phyloP scores from a whole-genome alignment of 805 yeast genomes.

The Zygoascus tannicola region DNA sequence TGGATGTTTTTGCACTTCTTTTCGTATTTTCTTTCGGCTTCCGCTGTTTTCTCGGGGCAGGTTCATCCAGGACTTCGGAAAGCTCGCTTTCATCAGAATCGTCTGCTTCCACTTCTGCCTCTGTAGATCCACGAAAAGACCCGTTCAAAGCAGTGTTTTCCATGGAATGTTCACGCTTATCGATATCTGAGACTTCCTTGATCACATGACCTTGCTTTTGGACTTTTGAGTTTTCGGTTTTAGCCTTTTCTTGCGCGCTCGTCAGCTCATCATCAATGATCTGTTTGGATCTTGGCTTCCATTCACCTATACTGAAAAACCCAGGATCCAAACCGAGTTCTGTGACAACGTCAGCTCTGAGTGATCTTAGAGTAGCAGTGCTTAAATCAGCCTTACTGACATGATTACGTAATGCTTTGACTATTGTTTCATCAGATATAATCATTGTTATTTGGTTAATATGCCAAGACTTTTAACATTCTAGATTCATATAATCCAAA shows the following conservation, averaged over 20 bases:
- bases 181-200: background rate
- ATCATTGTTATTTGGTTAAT: background rate
- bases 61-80: conserved; percentile 1
- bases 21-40: background rate
- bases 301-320: conserved; percentile 12
- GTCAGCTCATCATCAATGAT: conserved; percentile 14
- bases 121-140: background rate
- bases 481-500: no score
- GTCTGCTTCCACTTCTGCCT: background rate
- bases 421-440: conserved; percentile 2
- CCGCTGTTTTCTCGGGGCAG: background rate
- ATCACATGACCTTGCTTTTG: background rate
- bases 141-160: background rate
- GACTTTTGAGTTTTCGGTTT: background rate
- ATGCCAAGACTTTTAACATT: no score
- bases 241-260: conserved; percentile 3
- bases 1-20: background rate
- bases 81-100: background rate
- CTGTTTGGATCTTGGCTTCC: conserved; percentile 13
- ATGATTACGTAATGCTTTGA: conserved; percentile 5
- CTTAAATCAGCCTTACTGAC: conserved; percentile 17
- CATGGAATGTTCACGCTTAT: background rate
- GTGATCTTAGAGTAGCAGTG: conserved; percentile 13
- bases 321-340: conserved; percentile 12
- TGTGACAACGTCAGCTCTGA: conserved; percentile 13